phyloP scores from a whole-genome alignment of 306 rosid species.

The Alnus glutinosa region DNA sequence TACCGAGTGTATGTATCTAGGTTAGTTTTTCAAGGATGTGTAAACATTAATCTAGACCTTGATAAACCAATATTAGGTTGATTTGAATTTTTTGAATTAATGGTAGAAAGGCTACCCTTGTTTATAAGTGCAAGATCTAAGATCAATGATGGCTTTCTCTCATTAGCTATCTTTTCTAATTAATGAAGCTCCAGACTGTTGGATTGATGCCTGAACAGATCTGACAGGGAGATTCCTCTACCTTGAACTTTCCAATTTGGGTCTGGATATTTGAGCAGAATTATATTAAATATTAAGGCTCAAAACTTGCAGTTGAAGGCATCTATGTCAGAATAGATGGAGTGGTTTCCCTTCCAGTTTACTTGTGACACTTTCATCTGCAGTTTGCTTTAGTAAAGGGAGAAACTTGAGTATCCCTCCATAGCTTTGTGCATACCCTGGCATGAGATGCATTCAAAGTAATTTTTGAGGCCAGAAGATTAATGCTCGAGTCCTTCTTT shows the following conservation, averaged over 20 bases:
- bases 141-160: background rate
- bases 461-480: too few species aligned
- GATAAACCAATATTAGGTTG: background rate
- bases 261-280: background rate
- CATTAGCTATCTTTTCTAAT: too few species aligned
- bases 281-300: background rate
- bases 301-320: background rate
- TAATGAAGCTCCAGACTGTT: too few species aligned
- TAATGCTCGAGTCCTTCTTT: too few species aligned
- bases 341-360: background rate
- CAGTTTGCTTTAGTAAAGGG: background rate
- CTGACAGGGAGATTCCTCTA: too few species aligned
- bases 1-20: background rate
- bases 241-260: too few species aligned
- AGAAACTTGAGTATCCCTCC: background rate
- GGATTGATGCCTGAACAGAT: too few species aligned
- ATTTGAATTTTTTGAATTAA: too few species aligned
- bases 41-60: background rate
- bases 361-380: background rate
- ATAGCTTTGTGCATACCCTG: background rate
- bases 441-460: too few species aligned
- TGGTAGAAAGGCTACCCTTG: background rate
- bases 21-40: background rate
- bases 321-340: background rate
- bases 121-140: background rate